Percentiles rank a stretch among this genome's conserved stretches.
Conservation (phyloP, 495 filamentous ascomycete species). For the Cudoniella acicularis region DNA sequence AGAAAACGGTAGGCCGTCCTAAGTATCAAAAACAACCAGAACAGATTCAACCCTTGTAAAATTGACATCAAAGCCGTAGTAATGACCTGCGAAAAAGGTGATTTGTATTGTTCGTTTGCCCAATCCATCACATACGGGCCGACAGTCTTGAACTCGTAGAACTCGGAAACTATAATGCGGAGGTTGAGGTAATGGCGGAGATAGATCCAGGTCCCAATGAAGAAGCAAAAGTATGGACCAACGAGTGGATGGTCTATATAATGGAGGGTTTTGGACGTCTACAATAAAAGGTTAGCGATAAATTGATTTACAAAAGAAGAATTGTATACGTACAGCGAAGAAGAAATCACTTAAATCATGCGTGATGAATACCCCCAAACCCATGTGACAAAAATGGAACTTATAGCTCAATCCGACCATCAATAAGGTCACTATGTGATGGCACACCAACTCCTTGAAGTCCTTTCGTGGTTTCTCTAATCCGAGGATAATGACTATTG, state of each 20-base stretch:
- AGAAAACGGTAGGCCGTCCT: conserved; percentile 59
- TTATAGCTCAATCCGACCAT: conserved; percentile 87
- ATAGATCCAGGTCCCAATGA: conserved; percentile 85
- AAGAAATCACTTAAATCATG: conserved; percentile 96
- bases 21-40: conserved; percentile 80
- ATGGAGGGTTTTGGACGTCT: conserved; percentile 91
- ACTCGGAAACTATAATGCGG: conserved; percentile 73
- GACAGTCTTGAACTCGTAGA: conserved; percentile 82
- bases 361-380: conserved; percentile 90
- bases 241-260: conserved; percentile 77
- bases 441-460: conserved; percentile 87
- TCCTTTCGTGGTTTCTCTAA: conserved; percentile 94
- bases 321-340: conserved; percentile 68
- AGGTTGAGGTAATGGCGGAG: conserved; percentile 88
- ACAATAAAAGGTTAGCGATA: neutral
- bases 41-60: conserved; percentile 75
- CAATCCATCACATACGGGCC: conserved; percentile 84
- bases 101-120: conserved; percentile 80
- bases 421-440: conserved; percentile 86
- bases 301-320: conserved; percentile 2
- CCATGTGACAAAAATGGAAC: conserved; percentile 97
- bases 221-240: conserved; percentile 75
- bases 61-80: conserved; percentile 63
- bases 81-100: conserved; percentile 66
- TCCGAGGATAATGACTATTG: conserved; percentile 81